phyloP scores from a whole-genome alignment of 495 filamentous ascomycete genomes.

The Penicillium egyptiacum region DNA sequence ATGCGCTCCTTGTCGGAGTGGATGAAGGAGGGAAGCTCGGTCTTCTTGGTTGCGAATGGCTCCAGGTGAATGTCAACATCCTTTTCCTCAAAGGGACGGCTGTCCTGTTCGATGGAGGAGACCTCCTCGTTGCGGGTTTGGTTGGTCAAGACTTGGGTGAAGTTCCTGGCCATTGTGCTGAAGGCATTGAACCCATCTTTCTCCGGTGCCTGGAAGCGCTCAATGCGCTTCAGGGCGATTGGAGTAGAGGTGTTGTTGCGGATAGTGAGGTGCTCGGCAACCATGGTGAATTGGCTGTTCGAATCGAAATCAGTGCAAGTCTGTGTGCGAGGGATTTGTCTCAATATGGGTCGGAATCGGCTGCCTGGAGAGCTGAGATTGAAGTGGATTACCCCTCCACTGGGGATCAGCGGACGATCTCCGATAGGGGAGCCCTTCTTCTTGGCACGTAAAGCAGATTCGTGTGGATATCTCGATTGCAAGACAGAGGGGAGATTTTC shows the following conservation, averaged over 20 bases:
- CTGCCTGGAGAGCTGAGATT: slow-evolving; percentile 7
- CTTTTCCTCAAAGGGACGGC: slow-evolving; percentile 54
- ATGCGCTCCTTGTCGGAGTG: slow-evolving; percentile 53
- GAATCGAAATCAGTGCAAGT: neutral
- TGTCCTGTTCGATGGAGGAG: slow-evolving; percentile 48
- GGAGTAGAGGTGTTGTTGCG: slow-evolving; percentile 81
- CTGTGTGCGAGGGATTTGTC: neutral
- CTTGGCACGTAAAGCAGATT: slow-evolving; percentile 24
- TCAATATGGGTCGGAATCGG: neutral
- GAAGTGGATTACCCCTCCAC: slow-evolving; percentile 21
- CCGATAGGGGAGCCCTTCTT: slow-evolving; percentile 9
- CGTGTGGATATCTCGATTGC: slow-evolving; percentile 2
- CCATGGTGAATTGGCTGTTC: slow-evolving; percentile 31
- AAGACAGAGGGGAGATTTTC: slow-evolving; percentile 3
- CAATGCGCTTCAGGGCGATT: slow-evolving; percentile 69
- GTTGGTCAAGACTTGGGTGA: slow-evolving; percentile 52
- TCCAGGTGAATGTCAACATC: slow-evolving; percentile 56
- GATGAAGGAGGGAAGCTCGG: slow-evolving; percentile 51
- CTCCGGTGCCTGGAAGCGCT: slow-evolving; percentile 63
- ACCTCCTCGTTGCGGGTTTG: slow-evolving; percentile 40
- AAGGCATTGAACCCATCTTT: slow-evolving; percentile 41
- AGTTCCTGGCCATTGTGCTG: slow-evolving; percentile 44
- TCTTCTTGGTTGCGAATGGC: slow-evolving; percentile 57
- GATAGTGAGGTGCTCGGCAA: slow-evolving; percentile 61
- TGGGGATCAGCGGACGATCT: slow-evolving; percentile 20